A percentile compares a stretch with the other conserved stretches of the same genome.
These are phyloP conservation scores for Plasmopara viticola DNA, from an alignment of 352 stramenopile genomes.

Conservation along the genomic window DNA sequence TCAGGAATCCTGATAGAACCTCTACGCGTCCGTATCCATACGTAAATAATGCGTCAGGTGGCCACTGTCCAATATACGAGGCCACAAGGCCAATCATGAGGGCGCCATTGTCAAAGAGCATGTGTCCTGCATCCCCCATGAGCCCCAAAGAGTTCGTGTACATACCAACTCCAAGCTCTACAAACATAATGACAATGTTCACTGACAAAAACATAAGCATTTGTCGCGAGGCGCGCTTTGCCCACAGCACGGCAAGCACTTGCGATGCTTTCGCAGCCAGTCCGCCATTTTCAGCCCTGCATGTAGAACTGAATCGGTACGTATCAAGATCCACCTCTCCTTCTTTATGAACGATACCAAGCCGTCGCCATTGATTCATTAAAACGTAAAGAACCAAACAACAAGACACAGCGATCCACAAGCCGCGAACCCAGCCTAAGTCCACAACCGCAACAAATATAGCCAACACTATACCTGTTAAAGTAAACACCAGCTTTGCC, in stretches of 20 bases:
- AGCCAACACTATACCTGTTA: constrained; percentile 35
- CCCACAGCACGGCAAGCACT: constrained; percentile 46
- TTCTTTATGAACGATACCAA: not conserved
- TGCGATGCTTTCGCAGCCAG: constrained; percentile 2
- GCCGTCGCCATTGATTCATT: constrained; percentile 24
- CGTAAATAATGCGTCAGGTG: constrained; percentile 63
- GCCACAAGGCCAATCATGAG: constrained; percentile 80
- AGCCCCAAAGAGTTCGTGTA: constrained; percentile 82
- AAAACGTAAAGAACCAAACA: constrained; percentile 50
- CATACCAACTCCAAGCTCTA: constrained; percentile 80
- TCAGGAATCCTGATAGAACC: constrained; percentile 83
- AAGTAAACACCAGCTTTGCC: constrained; percentile 33
- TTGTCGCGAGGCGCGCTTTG: constrained; percentile 53
- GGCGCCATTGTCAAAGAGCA: constrained; percentile 85
- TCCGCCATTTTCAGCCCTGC: not conserved
- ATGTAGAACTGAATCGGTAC: constrained; percentile 21
- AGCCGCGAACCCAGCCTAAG: constrained; percentile 45
- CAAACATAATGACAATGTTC: constrained; percentile 84
- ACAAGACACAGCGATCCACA: constrained; percentile 29
- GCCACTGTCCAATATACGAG: constrained; percentile 75
- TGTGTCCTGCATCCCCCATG: constrained; percentile 83
- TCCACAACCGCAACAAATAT: constrained; percentile 34
- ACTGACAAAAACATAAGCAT: constrained; percentile 79
- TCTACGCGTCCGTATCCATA: constrained; percentile 85
- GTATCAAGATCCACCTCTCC: constrained; percentile 35